These are phyloP conservation scores for Hymenochaete sp. DNA, from an alignment of 1,284 basidiomycete genomes.

Conservation along the genomic window DNA sequence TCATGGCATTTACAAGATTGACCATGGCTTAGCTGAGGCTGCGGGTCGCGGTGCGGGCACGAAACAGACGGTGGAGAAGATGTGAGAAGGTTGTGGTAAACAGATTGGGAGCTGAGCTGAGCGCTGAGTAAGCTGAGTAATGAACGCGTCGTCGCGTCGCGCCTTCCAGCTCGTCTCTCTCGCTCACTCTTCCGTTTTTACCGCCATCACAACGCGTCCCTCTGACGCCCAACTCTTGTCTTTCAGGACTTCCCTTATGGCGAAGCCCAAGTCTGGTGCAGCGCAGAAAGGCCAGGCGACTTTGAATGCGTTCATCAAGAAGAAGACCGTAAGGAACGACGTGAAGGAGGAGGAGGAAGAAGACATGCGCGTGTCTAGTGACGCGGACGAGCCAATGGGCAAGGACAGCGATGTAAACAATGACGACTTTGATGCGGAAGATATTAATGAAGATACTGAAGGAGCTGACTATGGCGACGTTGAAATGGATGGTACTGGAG, in stretches of 20 bases:
- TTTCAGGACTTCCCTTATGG: slow-evolving; percentile 35
- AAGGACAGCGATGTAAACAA: slow-evolving; percentile 21
- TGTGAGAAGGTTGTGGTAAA: slow-evolving; percentile 16
- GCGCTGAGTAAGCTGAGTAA: slow-evolving; percentile 2
- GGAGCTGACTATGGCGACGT: slow-evolving; percentile 22
- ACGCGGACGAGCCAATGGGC: slow-evolving; percentile 17
- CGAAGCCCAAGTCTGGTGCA: slow-evolving; percentile 32
- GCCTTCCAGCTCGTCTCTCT: neutral
- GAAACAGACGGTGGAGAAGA: slow-evolving; percentile 1
- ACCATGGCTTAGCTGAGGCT: slow-evolving; percentile 13
- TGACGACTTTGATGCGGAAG: slow-evolving; percentile 23
- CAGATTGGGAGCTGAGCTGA: neutral
- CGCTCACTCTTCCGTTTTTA: neutral
- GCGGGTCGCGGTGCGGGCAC: slow-evolving; percentile 16
- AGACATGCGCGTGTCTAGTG: slow-evolving; percentile 15
- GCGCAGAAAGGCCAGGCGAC: slow-evolving; percentile 41
- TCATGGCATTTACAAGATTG: slow-evolving; percentile 15
- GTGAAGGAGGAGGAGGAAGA: slow-evolving; percentile 20
- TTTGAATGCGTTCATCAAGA: slow-evolving; percentile 46
- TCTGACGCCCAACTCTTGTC: slow-evolving; percentile 2
- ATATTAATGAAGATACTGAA: slow-evolving; percentile 16
- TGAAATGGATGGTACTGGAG: slow-evolving; percentile 36
- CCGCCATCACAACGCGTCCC: slow-evolving; percentile 1
- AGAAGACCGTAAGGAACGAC: slow-evolving; percentile 23
- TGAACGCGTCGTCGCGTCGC: slow-evolving; percentile 1